phyloP scores from a whole-genome alignment of 2,329 filamentous ascomycete species.

The Sporothrix brasiliensis region DNA sequence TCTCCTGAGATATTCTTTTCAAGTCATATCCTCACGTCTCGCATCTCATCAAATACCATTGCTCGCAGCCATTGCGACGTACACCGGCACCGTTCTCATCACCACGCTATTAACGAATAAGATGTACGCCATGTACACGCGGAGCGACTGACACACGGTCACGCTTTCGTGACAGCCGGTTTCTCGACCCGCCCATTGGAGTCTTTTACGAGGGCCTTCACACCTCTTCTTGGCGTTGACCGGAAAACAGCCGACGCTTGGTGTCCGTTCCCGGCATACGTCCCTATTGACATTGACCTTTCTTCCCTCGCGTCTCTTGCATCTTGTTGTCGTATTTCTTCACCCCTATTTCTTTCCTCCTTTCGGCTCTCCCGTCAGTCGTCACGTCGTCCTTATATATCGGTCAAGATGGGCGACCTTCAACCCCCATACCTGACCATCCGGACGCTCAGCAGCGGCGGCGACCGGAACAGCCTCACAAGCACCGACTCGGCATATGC shows the following conservation, averaged over 20 bases:
- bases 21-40: background rate
- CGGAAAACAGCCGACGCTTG: background rate
- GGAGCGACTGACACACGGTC: constrained; percentile 18
- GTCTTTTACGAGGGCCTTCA: background rate
- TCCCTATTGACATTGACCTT: background rate
- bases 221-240: constrained; percentile 1
- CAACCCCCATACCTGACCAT: constrained; percentile 57
- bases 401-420: constrained; percentile 47
- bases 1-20: background rate
- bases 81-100: constrained; percentile 13
- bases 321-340: background rate
- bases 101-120: constrained; percentile 11
- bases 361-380: background rate
- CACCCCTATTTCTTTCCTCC: background rate
- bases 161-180: constrained; percentile 4
- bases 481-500: constrained; percentile 55
- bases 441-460: constrained; percentile 52
- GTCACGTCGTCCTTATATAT: constrained; percentile 10
- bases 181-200: background rate
- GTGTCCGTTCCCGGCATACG: background rate
- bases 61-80: background rate
- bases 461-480: constrained; percentile 51
- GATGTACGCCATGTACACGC: constrained; percentile 13
- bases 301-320: background rate
- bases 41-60: background rate